Conservation (phyloP, 164 flowering plant genomes). For the Sedum album region DNA sequence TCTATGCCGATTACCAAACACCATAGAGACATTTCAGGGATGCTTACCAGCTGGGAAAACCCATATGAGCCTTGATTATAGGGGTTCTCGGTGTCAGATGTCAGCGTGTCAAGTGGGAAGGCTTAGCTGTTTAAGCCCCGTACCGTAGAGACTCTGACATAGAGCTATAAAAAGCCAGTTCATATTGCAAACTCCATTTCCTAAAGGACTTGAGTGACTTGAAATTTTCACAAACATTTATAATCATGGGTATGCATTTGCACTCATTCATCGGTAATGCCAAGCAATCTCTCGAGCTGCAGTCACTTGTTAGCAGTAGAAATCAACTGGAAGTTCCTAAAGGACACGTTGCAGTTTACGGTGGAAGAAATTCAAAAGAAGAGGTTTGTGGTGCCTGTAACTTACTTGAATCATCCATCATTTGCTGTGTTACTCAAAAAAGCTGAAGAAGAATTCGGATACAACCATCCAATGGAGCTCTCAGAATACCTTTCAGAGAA, state of each 20-base stretch:
- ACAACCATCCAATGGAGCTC: slow-evolving; percentile 4
- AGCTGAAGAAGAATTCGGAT: slow-evolving; percentile 5
- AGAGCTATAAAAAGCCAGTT: not conserved
- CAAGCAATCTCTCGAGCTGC: not conserved
- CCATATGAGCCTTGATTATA: not conserved
- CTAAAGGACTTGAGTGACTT: too few relatives aligned
- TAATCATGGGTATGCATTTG: not conserved
- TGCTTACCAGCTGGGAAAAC: not conserved
- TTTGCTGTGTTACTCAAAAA: not conserved
- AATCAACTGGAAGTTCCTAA: not conserved
- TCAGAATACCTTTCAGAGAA: not conserved
- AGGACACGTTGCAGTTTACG: slow-evolving; percentile 7
- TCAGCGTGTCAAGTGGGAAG: not conserved
- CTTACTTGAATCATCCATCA: slow-evolving; percentile 5
- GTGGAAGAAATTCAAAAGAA: slow-evolving; percentile 6
- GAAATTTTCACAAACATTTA: too few relatives aligned
- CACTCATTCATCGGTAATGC: not conserved
- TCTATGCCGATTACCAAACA: not conserved
- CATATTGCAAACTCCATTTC: too few relatives aligned
- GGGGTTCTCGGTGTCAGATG: not conserved
- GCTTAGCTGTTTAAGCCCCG: not conserved
- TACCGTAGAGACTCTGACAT: not conserved
- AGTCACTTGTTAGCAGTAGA: not conserved
- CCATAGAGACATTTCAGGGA: not conserved
- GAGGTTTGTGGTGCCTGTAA: slow-evolving; percentile 4